Evolutionary conservation across 805 yeast genomes (phyloP).

Genomic region (Saccharomycopsis sp.): DNA sequence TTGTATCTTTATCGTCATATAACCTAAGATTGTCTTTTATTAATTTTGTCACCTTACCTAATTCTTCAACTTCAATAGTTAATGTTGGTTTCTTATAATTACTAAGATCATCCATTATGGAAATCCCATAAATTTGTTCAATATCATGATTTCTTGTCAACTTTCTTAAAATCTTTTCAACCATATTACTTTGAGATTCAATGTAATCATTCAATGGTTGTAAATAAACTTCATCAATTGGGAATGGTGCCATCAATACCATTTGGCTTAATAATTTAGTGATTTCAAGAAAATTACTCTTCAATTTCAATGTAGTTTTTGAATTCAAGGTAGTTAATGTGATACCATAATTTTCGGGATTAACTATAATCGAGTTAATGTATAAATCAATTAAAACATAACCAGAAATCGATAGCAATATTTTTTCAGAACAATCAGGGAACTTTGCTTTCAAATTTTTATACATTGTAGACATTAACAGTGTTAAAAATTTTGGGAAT

Average conservation of each 20-base stretch:
- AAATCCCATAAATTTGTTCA: conserved; percentile 54
- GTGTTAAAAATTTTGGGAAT: conserved; percentile 29
- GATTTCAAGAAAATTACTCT: conserved; percentile 49
- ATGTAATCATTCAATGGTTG: conserved; percentile 78
- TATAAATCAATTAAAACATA: conserved; percentile 52
- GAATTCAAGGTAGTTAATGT: conserved; percentile 22
- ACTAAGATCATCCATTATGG: conserved; percentile 63
- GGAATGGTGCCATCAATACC: conserved; percentile 62
- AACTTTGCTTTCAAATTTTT: conserved; percentile 36
- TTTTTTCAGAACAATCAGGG: conserved; percentile 53
- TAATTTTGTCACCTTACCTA: conserved; percentile 35
- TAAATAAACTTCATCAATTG: conserved; percentile 51
- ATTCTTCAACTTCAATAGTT: conserved; percentile 33
- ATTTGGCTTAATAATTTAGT: conserved; percentile 57
- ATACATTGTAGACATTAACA: conserved; percentile 32
- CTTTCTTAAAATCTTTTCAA: conserved; percentile 37
- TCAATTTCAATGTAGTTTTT: conserved; percentile 19
- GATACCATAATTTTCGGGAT: conserved; percentile 55
- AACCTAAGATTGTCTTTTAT: conserved; percentile 30
- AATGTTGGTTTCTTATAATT: conserved; percentile 38
- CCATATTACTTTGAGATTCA: conserved; percentile 40
- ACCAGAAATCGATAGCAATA: conserved; percentile 49
- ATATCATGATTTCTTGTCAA: conserved; percentile 48
- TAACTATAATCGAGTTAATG: conserved; percentile 38
- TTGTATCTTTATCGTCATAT: not conserved